Base-by-base conservation (phyloP, 1,284 basidiomycete genomes). In the Tilletia setariae region DNA sequence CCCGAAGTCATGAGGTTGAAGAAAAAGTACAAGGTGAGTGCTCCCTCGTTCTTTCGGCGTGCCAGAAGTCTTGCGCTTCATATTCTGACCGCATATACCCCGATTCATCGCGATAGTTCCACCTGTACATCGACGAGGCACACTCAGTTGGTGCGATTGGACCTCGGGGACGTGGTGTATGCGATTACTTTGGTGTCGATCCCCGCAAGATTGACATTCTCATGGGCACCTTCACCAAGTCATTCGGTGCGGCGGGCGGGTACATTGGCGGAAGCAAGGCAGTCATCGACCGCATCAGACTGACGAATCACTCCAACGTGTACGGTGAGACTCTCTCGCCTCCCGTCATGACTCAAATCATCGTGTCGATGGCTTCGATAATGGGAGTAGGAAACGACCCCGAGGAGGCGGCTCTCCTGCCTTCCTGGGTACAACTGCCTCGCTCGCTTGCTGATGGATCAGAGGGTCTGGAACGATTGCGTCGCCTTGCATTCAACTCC, bases 201-300 rank as follows among this genome's bases (percentile, higher is more conserved):
- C 93, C 94, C 1, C 86, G 86, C 11, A 86, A 87, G 43, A 87
- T 98, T 70, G 95, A 98, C 82, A 88, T 99, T 73, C 88, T 97
- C 73, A 99, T 99, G 95, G 95, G 95, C 68, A 99, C 95, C 0
- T 96, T 99, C 83, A 98, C 95, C 46, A 98, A 98, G 84, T 97
- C 94, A 0, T 98, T 98, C 80, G 96, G 95, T 69, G 94, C 95
- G 1, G 91, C 94, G 0, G 95, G 95, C 67, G 95, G 95, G 16
- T 98, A 99, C 85, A 90, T 99, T 75, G 88, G 93, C 2, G 95
- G 92, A 6, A 88, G 85, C 77, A 93, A 93, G 81, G 83, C 85
- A 7, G 85, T 96, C 67, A 90, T 97, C 76, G 90, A 93, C 78
- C 86, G 89, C 16, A 87, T 99, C 2, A 90, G 94, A 25, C 79